phyloP scores from a whole-genome alignment of 805 yeast species.

The Ogataea pilisensis region DNA sequence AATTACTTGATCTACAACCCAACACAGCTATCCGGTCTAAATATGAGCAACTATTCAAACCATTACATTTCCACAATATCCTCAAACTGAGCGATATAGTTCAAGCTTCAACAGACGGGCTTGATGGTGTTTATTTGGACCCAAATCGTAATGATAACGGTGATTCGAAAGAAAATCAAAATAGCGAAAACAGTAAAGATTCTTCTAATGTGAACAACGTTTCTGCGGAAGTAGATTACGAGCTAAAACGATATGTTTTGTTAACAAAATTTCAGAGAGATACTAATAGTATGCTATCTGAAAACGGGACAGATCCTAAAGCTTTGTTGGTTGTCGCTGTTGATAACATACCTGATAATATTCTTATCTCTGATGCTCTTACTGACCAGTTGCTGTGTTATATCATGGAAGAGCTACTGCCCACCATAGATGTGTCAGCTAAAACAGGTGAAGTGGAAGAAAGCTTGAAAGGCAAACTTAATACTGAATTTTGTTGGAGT shows the following conservation, averaged over 20 bases:
- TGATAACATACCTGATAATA: slow-evolving; percentile 15
- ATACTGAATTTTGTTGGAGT: slow-evolving; percentile 23
- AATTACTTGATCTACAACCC: slow-evolving; percentile 1
- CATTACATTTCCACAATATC: slow-evolving; percentile 10
- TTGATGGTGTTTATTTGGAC: slow-evolving; percentile 6
- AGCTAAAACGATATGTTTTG: slow-evolving; percentile 8
- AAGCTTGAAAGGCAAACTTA: slow-evolving; percentile 2
- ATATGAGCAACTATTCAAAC: slow-evolving; percentile 2
- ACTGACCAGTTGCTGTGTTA: slow-evolving; percentile 20
- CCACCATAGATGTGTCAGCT: slow-evolving; percentile 1
- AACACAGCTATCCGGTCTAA: neutral
- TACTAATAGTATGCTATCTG: too few relatives aligned
- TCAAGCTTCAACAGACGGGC: slow-evolving; percentile 6
- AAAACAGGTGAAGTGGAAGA: neutral
- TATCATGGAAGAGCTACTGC: slow-evolving; percentile 8
- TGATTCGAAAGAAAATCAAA: neutral
- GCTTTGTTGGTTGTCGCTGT: slow-evolving; percentile 14
- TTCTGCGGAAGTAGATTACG: slow-evolving; percentile 2
- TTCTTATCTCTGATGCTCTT: slow-evolving; percentile 13
- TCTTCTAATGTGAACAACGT: neutral
- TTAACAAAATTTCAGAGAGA: slow-evolving; percentile 1
- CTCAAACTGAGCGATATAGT: slow-evolving; percentile 14
- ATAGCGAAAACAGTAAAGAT: neutral
- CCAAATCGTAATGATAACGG: neutral
- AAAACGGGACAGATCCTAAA: slow-evolving; percentile 2